Percentiles rank a stretch among this genome's conserved stretches.
These are phyloP conservation scores for Musa itinerans DNA, from an alignment of 176 grass and related monocot species.

Conservation along the genomic window DNA sequence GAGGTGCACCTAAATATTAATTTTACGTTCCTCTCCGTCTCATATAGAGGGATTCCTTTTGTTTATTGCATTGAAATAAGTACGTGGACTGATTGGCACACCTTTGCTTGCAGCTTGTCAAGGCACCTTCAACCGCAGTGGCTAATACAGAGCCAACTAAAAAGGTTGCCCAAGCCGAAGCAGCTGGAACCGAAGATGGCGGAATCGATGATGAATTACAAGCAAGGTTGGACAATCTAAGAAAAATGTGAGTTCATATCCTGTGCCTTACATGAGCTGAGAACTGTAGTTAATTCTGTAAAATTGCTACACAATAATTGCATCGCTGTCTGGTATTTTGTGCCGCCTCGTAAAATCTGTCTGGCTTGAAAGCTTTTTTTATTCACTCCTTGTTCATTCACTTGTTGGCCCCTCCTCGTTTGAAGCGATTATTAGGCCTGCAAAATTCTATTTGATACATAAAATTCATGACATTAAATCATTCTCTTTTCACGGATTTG, in stretches of 20 bases:
- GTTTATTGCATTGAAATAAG: no score
- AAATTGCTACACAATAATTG: neutral
- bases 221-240: slow-evolving; percentile 60
- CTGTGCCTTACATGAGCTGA: neutral
- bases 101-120: slow-evolving; percentile 36
- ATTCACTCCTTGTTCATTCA: no score
- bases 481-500: no score
- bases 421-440: no score
- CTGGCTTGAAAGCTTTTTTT: neutral
- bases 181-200: slow-evolving; percentile 28
- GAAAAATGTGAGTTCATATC: slow-evolving; percentile 50
- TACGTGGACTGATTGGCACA: neutral
- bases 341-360: neutral
- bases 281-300: neutral
- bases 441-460: no score
- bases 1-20: slow-evolving; percentile 33
- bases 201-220: slow-evolving; percentile 67
- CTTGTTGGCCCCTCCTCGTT: no score
- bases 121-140: slow-evolving; percentile 40
- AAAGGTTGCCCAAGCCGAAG: slow-evolving; percentile 54
- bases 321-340: neutral
- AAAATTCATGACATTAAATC: no score
- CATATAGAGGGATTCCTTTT: no score
- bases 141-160: slow-evolving; percentile 25
- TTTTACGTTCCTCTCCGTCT: neutral